Conservation (phyloP, 2,329 filamentous ascomycete species). For the Zymoseptoria brevis region DNA sequence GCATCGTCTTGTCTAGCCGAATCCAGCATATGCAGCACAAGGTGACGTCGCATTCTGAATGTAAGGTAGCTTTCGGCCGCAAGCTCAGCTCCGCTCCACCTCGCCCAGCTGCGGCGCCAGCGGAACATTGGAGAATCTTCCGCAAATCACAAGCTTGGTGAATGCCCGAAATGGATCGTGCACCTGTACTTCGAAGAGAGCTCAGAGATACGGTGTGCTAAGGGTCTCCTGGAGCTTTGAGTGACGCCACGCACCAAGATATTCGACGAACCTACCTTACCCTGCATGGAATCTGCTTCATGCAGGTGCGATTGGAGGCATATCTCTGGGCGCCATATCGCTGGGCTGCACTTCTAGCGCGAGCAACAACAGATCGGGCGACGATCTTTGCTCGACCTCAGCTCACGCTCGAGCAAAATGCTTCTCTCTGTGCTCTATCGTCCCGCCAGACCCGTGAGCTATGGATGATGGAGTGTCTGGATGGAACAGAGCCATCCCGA, state of each 20-base stretch:
- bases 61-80: neutral
- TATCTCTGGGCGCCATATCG: neutral
- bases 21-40: neutral
- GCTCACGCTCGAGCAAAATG: too few species aligned
- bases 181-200: neutral
- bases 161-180: neutral
- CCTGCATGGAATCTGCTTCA: neutral
- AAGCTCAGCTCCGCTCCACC: neutral
- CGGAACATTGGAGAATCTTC: neutral
- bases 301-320: neutral
- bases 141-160: neutral
- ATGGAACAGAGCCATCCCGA: too few species aligned
- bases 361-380: neutral
- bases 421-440: too few species aligned
- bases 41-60: neutral
- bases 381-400: neutral
- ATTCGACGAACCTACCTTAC: neutral
- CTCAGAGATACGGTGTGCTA: neutral
- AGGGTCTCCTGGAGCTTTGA: neutral
- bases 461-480: too few species aligned
- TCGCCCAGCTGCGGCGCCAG: neutral
- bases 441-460: too few species aligned
- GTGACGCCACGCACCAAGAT: neutral
- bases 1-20: neutral
- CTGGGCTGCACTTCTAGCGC: neutral